A percentile compares a stretch with the other conserved stretches of the same genome.
Evolutionary conservation across 1,139 yeast genomes (phyloP).

Genomic region (Yamadazyma kanchanaburiensis): DNA sequence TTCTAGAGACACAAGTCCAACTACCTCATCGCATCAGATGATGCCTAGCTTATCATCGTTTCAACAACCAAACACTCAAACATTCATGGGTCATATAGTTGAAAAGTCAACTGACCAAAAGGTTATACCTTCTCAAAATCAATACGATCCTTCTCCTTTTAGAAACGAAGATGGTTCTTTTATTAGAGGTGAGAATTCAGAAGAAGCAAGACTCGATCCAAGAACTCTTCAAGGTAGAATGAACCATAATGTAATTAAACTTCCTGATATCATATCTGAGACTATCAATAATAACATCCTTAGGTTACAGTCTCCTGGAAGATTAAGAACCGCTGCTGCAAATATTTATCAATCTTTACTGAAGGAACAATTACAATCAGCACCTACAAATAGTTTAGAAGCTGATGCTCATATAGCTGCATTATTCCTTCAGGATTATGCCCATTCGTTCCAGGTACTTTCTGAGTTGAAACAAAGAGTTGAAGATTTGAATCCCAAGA

Average conservation of each 20-base stretch:
- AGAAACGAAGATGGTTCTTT: slow-evolving; percentile 38
- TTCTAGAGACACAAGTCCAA: not conserved
- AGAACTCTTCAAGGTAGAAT: slow-evolving; percentile 47
- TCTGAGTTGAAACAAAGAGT: slow-evolving; percentile 61
- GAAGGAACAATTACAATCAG: slow-evolving; percentile 49
- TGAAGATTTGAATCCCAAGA: slow-evolving; percentile 55
- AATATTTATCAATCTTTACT: slow-evolving; percentile 47
- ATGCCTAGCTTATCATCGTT: not conserved
- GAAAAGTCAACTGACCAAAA: slow-evolving; percentile 12
- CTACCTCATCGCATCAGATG: slow-evolving; percentile 1
- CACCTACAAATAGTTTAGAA: slow-evolving; percentile 54
- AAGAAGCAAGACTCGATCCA: slow-evolving; percentile 53
- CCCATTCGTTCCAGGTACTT: slow-evolving; percentile 65
- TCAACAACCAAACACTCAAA: slow-evolving; percentile 3
- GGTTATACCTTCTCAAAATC: not conserved
- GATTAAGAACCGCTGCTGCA: slow-evolving; percentile 54
- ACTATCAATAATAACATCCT: slow-evolving; percentile 60
- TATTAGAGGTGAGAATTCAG: slow-evolving; percentile 42
- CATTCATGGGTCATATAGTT: slow-evolving; percentile 47
- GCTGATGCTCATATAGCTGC: slow-evolving; percentile 84
- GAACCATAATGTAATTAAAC: slow-evolving; percentile 38
- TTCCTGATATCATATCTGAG: slow-evolving; percentile 53
- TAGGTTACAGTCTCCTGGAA: slow-evolving; percentile 50
- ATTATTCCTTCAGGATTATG: slow-evolving; percentile 81
- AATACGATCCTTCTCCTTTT: slow-evolving; percentile 19